These are phyloP conservation scores for Neonectria faginata DNA, from an alignment of 2,329 filamentous ascomycete species.

Conservation along the genomic window DNA sequence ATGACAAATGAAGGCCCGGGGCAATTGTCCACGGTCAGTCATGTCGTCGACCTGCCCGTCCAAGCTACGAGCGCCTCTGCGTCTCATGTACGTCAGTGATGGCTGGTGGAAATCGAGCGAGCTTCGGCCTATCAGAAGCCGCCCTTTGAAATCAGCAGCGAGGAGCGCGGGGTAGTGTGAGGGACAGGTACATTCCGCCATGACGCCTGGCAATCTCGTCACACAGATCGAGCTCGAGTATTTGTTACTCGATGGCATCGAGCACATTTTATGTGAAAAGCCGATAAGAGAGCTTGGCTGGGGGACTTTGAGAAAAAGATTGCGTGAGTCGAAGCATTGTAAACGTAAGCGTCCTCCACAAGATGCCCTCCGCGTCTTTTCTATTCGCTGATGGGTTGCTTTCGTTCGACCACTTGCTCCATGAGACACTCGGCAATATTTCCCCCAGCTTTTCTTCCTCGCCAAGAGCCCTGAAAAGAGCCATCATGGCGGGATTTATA, in stretches of 20 bases:
- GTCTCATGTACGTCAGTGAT: conserved; percentile 40
- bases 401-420: not conserved
- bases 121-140: conserved; percentile 42
- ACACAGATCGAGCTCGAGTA: conserved; percentile 24
- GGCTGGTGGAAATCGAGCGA: conserved; percentile 14
- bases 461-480: not conserved
- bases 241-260: conserved; percentile 40
- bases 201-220: conserved; percentile 36
- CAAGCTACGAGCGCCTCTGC: not conserved
- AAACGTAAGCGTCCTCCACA: not conserved
- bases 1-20: not conserved
- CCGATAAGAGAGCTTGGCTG: conserved; percentile 28
- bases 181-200: conserved; percentile 31
- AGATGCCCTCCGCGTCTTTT: not conserved
- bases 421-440: not conserved
- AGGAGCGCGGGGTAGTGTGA: conserved; percentile 34
- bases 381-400: not conserved
- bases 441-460: conserved; percentile 5
- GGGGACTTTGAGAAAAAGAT: not conserved
- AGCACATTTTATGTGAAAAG: conserved; percentile 28
- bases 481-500: not conserved
- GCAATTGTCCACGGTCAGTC: not conserved
- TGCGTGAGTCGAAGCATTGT: conserved; percentile 3
- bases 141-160: conserved; percentile 40
- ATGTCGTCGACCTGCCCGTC: not conserved